Conservation (phyloP, 768 basidiomycete genomes). For the Porphyrellus cyaneotinctus region DNA sequence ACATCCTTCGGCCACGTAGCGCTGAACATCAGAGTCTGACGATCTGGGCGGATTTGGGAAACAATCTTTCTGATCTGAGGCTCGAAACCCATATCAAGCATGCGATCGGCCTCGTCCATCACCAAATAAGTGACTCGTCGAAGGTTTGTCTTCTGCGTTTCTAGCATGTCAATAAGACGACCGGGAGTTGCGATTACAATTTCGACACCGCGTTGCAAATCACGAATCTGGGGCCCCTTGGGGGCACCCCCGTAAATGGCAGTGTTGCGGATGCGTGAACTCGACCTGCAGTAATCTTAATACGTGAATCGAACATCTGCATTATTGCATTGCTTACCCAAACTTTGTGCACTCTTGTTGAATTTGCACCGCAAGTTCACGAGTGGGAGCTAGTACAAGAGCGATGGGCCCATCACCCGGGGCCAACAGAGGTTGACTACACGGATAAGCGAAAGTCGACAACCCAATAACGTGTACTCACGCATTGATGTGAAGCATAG, state of each 20-base stretch:
- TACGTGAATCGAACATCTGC: not conserved
- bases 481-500: slow-evolving; percentile 99
- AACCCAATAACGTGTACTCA: slow-evolving; percentile 36
- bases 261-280: slow-evolving; percentile 96
- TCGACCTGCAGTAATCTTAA: slow-evolving; percentile 46
- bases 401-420: slow-evolving; percentile 98
- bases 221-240: slow-evolving; percentile 97
- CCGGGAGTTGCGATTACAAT: slow-evolving; percentile 99
- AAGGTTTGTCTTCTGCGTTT: slow-evolving; percentile 93
- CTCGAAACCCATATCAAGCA: slow-evolving; percentile 99
- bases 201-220: slow-evolving; percentile 94
- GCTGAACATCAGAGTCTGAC: slow-evolving; percentile 98
- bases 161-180: slow-evolving; percentile 98
- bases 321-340: slow-evolving; percentile 50
- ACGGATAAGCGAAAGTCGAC: slow-evolving; percentile 3
- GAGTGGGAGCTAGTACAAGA: slow-evolving; percentile 93
- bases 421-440: slow-evolving; percentile 83
- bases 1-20: slow-evolving; percentile 99
- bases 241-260: slow-evolving; percentile 99
- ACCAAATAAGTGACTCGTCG: slow-evolving; percentile 96
- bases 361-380: slow-evolving; percentile 98
- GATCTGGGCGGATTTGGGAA: slow-evolving; percentile 93
- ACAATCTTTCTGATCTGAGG: slow-evolving; percentile 99
- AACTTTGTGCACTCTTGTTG: slow-evolving; percentile 99
- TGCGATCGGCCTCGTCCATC: slow-evolving; percentile 99